These are phyloP conservation scores for Phialophora verrucosa DNA, from an alignment of 2,329 filamentous ascomycete genomes.

Conservation along the genomic window DNA sequence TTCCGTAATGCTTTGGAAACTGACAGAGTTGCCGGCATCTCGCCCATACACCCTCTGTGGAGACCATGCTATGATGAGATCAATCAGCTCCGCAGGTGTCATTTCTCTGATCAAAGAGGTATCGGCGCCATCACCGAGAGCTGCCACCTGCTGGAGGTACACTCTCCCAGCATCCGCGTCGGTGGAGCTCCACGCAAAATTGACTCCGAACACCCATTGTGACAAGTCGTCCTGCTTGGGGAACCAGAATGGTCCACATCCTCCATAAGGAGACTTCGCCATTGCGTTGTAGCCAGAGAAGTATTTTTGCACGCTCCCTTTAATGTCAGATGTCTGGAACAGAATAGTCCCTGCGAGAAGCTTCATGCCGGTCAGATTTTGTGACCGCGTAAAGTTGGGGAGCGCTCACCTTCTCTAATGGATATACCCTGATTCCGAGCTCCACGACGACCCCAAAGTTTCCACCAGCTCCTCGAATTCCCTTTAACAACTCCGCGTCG, in stretches of 20 bases:
- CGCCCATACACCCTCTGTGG: constrained; percentile 1
- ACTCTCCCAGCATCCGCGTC: constrained; percentile 14
- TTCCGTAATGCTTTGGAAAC: constrained; percentile 7
- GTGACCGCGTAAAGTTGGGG: neutral
- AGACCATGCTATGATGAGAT: constrained; percentile 4
- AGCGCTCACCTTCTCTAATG: constrained; percentile 14
- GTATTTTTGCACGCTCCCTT: constrained; percentile 10
- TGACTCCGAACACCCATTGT: constrained; percentile 11
- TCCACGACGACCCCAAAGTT: constrained; percentile 18
- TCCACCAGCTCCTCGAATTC: constrained; percentile 19
- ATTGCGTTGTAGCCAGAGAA: constrained; percentile 15
- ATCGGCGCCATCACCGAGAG: constrained; percentile 10
- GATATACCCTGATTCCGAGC: constrained; percentile 18
- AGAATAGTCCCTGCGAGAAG: constrained; percentile 9
- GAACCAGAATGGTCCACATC: constrained; percentile 5
- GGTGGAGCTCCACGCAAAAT: constrained; percentile 14
- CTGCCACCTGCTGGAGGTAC: constrained; percentile 9
- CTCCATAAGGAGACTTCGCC: constrained; percentile 15
- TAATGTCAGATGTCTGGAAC: constrained; percentile 11
- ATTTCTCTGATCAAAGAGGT: constrained; percentile 10
- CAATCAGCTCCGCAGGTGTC: constrained; percentile 6
- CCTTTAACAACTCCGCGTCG: constrained; percentile 15
- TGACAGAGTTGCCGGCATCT: constrained; percentile 7
- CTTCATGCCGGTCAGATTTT: constrained; percentile 9
- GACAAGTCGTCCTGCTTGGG: constrained; percentile 4